A percentile compares a stretch with the other conserved stretches of the same genome.
Conservation (phyloP, 2,329 filamentous ascomycete species). For the Anisogramma anomala region DNA sequence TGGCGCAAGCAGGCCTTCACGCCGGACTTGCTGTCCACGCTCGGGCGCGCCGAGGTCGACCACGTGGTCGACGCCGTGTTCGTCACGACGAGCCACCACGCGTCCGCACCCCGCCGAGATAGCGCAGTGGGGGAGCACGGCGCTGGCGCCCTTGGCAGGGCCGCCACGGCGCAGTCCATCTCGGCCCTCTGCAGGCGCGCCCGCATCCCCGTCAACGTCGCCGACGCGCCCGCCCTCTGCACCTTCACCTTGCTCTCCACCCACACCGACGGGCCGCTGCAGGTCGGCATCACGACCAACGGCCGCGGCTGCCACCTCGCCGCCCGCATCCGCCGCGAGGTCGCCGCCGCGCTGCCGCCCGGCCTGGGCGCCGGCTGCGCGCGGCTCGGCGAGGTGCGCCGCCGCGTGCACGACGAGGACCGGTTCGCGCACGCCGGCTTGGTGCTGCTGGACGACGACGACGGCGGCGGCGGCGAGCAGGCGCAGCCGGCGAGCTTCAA, state of each 20-base stretch:
- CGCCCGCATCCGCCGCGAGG: slow-evolving; percentile 76
- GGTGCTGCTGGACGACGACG: slow-evolving; percentile 39
- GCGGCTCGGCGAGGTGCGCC: slow-evolving; percentile 61
- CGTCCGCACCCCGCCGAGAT: slow-evolving; percentile 8
- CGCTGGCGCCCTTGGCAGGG: slow-evolving; percentile 10
- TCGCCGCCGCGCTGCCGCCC: slow-evolving; percentile 65
- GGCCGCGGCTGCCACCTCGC: slow-evolving; percentile 90
- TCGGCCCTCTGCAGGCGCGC: slow-evolving; percentile 64
- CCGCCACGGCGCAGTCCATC: slow-evolving; percentile 36
- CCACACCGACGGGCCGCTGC: slow-evolving; percentile 79
- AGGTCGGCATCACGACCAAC: slow-evolving; percentile 92
- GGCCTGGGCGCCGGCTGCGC: slow-evolving; percentile 68
- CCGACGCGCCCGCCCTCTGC: slow-evolving; percentile 76
- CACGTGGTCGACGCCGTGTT: slow-evolving; percentile 84
- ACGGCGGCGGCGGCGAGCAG: slow-evolving; percentile 57
- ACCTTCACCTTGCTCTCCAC: slow-evolving; percentile 84
- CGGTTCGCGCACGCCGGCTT: slow-evolving; percentile 27
- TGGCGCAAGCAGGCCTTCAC: slow-evolving; percentile 58
- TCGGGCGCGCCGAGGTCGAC: slow-evolving; percentile 72
- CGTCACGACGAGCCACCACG: slow-evolving; percentile 46
- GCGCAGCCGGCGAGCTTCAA: slow-evolving; percentile 83
- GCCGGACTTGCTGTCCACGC: slow-evolving; percentile 57
- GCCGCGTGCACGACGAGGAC: slow-evolving; percentile 64
- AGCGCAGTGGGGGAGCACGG: slow-evolving; percentile 10
- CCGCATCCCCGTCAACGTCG: slow-evolving; percentile 85